Conservation (phyloP, 257 asterid genomes). For the Nicotiana tomentosiformis region DNA sequence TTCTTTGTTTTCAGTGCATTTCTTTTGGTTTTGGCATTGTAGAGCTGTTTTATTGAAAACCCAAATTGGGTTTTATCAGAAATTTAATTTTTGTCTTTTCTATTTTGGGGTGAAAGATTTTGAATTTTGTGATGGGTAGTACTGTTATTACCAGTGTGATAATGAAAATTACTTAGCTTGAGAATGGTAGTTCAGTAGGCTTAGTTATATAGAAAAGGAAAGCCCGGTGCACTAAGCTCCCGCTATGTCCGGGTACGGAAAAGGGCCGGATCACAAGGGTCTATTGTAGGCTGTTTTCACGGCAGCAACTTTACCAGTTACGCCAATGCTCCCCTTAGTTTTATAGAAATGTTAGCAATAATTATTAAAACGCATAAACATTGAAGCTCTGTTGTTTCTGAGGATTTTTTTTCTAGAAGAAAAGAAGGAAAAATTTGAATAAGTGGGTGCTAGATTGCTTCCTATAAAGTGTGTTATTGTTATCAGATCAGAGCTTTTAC, state of each 20-base stretch:
- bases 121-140: neutral
- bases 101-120: neutral
- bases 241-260: no score
- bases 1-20: neutral
- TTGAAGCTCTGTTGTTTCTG: neutral
- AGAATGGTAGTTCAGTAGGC: neutral
- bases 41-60: neutral
- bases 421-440: neutral
- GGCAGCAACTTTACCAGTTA: no score
- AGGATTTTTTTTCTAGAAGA: neutral
- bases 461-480: neutral
- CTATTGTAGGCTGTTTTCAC: no score
- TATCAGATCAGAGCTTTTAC: neutral
- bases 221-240: no score
- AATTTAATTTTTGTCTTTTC: neutral
- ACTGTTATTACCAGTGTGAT: neutral
- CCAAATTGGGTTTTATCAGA: neutral
- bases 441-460: neutral
- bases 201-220: neutral
- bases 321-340: no score
- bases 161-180: neutral
- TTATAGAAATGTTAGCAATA: neutral
- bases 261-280: no score
- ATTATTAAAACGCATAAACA: neutral
- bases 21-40: neutral